These are phyloP conservation scores for Didymella glomerata DNA, from an alignment of 2,329 filamentous ascomycete species.

Conservation along the genomic window DNA sequence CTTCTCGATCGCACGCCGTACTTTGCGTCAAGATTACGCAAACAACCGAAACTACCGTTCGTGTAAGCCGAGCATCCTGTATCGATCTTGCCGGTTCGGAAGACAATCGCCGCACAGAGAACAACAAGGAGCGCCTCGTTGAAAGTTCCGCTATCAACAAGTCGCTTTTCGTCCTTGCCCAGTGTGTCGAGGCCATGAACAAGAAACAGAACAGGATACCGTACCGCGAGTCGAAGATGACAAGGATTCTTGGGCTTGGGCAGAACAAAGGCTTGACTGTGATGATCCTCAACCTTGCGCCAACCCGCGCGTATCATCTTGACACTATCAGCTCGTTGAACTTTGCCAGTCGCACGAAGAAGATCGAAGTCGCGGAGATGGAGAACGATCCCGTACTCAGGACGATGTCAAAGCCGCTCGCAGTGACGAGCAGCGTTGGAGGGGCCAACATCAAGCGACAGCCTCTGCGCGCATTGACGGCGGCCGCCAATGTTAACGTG, in stretches of 20 bases:
- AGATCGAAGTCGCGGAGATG: conserved; percentile 93
- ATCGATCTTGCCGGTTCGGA: conserved; percentile 96
- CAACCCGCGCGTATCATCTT: conserved; percentile 89
- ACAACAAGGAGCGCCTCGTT: conserved; percentile 89
- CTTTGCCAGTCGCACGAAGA: conserved; percentile 93
- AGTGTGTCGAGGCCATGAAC: conserved; percentile 95
- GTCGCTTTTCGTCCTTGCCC: conserved; percentile 90
- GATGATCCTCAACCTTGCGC: conserved; percentile 95
- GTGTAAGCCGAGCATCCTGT: conserved; percentile 84
- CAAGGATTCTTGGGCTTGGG: conserved; percentile 86
- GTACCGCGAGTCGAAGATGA: conserved; percentile 97
- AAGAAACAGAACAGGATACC: conserved; percentile 79
- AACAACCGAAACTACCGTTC: conserved; percentile 70
- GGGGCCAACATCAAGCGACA: conserved; percentile 67
- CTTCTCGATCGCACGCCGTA: conserved; percentile 88
- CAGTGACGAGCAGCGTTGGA: conserved; percentile 44
- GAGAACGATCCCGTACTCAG: conserved; percentile 91
- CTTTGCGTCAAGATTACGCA: conserved; percentile 89
- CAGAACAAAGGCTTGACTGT: conserved; percentile 95
- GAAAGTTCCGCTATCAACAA: conserved; percentile 98
- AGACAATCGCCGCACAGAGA: conserved; percentile 93
- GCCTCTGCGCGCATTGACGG: conserved; percentile 78
- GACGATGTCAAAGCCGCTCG: conserved; percentile 51
- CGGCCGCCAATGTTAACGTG: conserved; percentile 76
- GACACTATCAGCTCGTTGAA: conserved; percentile 94